Evolutionary conservation across 1,284 basidiomycete genomes (phyloP).

Genomic region (Cryptococcus maquisensis): DNA sequence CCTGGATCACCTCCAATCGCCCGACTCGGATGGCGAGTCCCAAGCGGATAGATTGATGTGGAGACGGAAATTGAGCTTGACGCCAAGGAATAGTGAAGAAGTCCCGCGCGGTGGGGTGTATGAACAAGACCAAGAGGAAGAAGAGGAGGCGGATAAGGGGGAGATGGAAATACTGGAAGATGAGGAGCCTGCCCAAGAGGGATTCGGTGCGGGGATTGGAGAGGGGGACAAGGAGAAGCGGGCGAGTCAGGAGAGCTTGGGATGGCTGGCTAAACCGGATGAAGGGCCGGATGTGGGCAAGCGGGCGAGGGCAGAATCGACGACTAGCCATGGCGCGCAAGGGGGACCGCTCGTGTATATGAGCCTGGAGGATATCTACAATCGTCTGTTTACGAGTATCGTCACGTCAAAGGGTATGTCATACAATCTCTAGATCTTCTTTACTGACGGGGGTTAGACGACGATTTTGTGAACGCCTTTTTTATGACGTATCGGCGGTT

Average conservation of each 20-base stretch:
- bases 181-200: not conserved
- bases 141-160: not conserved
- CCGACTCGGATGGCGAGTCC: constrained; percentile 20
- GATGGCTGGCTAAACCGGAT: not conserved
- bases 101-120: not conserved
- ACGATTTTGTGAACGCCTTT: constrained; percentile 39
- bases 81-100: not conserved
- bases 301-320: not conserved
- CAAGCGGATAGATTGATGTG: constrained; percentile 23
- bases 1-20: constrained; percentile 8
- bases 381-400: constrained; percentile 39
- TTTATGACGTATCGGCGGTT: constrained; percentile 47
- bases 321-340: not conserved
- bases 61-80: constrained; percentile 2
- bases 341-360: constrained; percentile 15
- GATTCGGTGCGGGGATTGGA: not conserved
- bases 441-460: constrained; percentile 21
- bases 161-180: not conserved
- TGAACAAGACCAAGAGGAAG: too few species aligned
- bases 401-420: constrained; percentile 31
- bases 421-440: not conserved
- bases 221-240: not conserved
- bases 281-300: not conserved
- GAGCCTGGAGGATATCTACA: constrained; percentile 31
- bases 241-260: not conserved